These are phyloP conservation scores for Remersonia thermophila DNA, from an alignment of 2,329 filamentous ascomycete species.

Conservation along the genomic window DNA sequence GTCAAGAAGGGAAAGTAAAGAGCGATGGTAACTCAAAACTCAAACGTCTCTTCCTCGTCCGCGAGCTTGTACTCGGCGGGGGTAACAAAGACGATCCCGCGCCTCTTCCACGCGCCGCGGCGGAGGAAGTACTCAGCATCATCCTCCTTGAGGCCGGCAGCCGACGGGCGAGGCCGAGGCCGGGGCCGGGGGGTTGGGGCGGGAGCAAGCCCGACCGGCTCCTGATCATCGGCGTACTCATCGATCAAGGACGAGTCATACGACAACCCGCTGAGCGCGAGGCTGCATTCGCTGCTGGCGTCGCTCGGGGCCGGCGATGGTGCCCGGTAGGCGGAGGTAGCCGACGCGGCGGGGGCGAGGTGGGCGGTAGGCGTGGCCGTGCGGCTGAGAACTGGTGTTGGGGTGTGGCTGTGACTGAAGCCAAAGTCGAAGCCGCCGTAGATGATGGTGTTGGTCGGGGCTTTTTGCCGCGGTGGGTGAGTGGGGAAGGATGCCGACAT, in stretches of 20 bases:
- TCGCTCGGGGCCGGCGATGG: conserved; percentile 12
- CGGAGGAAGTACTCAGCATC: conserved; percentile 21
- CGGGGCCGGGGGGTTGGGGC: conserved; percentile 2
- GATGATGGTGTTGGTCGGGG: conserved; percentile 16
- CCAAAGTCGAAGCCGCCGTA: conserved; percentile 25
- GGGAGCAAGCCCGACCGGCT: conserved; percentile 3
- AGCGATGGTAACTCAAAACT: conserved; percentile 6
- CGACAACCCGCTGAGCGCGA: conserved; percentile 1
- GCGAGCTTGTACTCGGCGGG: conserved; percentile 10
- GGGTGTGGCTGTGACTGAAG: conserved; percentile 12
- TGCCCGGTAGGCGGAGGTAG: conserved; percentile 1
- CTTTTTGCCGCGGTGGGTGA: conserved; percentile 1
- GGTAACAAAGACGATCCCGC: conserved; percentile 23
- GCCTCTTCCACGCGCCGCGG: conserved; percentile 26
- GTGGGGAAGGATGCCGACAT: too few species aligned
- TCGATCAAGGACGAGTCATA: neutral
- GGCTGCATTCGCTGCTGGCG: conserved; percentile 9
- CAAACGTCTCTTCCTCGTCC: conserved; percentile 18
- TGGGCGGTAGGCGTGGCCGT: conserved; percentile 2
- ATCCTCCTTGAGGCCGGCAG: conserved; percentile 6
- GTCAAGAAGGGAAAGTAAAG: neutral
- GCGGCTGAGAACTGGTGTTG: neutral
- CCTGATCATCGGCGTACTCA: neutral
- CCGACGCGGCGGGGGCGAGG: conserved; percentile 2
- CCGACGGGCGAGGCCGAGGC: conserved; percentile 1